Base-by-base conservation (phyloP, 2,329 filamentous ascomycete genomes). In the Talaromyces sp. region DNA sequence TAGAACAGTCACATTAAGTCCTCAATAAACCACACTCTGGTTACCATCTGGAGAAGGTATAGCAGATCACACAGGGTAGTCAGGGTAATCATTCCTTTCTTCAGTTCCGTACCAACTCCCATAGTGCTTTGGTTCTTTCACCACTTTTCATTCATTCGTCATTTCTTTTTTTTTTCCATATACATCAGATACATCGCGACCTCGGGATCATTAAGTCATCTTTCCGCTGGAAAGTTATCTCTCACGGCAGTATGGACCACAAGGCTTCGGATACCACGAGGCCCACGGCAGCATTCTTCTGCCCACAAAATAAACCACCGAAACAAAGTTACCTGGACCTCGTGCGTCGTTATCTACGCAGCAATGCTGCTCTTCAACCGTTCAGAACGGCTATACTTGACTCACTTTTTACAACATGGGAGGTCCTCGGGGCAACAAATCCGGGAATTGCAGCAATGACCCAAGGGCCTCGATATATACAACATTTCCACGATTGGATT, bases 271-370 rank as follows among this genome's bases (percentile, higher is more conserved):
- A 53, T 15, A n/a, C 19, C 22, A 35, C 10, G 50, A 19, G 15
- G 36, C 36, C 35, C n/a, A 45, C 56, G 39, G 56, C 56, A 15
- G 56, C 56, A 45, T 57, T 57, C 31, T 57, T 57, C 39, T 57
- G 56, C 22, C 56, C 56, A 11, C 56, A 57, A 43, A 57, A 57
- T 13, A 57, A 53, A 50, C 56, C 56, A 13, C 56, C 56, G 7
- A 53, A 57, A 37, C 28, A 46, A 15, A 25, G 8, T 1, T 57
- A 57, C 36, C 28, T 57, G 3, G 56, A 57, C 21, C 10, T 17
- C 2, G 37, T 57, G 15, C 56, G 56, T 57, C 56, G 56, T 13
- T 57, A 57, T 25, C 46, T 57, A 4, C 46, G 46, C 17, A 57
- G 17, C 5, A 53, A 53, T 31, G 11, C 19, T 7, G 22, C 19